Conservation (phyloP, 2,329 filamentous ascomycete species). For the Fusarium sp. region DNA sequence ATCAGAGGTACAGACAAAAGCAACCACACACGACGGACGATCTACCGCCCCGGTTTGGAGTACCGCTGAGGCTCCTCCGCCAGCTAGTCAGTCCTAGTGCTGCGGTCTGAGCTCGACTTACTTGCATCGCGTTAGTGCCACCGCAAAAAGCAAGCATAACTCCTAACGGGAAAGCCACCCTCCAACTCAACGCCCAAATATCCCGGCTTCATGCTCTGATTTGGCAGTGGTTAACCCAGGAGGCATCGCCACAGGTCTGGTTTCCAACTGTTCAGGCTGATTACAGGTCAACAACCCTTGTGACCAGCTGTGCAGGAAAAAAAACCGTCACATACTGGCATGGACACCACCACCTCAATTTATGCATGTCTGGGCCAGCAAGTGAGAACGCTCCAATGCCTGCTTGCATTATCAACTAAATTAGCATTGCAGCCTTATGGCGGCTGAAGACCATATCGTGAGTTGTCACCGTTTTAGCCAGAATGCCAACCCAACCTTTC, state of each 20-base stretch:
- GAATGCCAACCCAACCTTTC: neutral
- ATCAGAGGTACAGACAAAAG: neutral
- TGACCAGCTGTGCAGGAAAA: neutral
- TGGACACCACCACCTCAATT: neutral
- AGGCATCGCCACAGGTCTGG: constrained; percentile 1
- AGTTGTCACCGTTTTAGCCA: constrained; percentile 1
- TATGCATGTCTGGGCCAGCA: constrained; percentile 11
- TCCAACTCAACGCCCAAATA: constrained; percentile 12
- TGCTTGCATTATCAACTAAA: neutral
- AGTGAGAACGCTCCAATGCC: neutral
- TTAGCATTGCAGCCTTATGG: neutral
- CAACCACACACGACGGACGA: constrained; percentile 14
- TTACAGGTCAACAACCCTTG: constrained; percentile 3
- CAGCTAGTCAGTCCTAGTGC: constrained; percentile 25
- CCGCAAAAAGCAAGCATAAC: constrained; percentile 41
- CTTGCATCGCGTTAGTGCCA: constrained; percentile 40
- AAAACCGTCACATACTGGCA: constrained; percentile 6
- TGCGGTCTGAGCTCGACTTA: constrained; percentile 27
- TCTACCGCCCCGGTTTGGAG: constrained; percentile 20
- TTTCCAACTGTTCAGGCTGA: constrained; percentile 13
- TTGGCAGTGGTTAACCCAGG: neutral
- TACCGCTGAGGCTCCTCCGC: constrained; percentile 19
- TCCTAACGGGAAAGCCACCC: constrained; percentile 25
- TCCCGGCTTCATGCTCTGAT: constrained; percentile 18
- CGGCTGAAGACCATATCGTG: neutral